A percentile compares a stretch with the other conserved stretches of the same genome.
Conservation (phyloP, 345 rosid genomes). For the Hibiscus tridactylites region DNA sequence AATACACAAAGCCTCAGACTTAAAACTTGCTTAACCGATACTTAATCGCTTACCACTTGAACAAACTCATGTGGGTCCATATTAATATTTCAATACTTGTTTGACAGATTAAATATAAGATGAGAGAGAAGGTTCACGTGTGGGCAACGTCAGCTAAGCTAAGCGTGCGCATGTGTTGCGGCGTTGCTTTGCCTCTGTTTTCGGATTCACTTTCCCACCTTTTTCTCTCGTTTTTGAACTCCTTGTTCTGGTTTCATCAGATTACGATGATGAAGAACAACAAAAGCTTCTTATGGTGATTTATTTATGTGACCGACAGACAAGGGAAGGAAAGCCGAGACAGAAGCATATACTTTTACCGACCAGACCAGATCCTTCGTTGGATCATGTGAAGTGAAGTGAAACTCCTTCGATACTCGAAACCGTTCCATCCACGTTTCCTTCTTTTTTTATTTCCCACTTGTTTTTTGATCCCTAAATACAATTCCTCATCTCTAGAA, state of each 20-base stretch:
- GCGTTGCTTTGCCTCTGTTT: conserved; percentile 19
- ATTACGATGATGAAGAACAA: too few relatives aligned
- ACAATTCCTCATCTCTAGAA: background rate
- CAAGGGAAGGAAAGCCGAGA: background rate
- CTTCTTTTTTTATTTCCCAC: background rate
- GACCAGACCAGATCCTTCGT: conserved; percentile 11
- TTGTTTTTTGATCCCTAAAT: background rate
- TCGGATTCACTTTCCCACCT: background rate
- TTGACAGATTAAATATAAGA: too few relatives aligned
- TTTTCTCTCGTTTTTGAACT: background rate
- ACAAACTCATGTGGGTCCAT: too few relatives aligned
- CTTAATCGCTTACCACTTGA: too few relatives aligned
- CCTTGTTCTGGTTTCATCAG: too few relatives aligned
- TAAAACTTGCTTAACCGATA: too few relatives aligned
- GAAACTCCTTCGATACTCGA: background rate
- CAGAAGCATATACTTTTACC: background rate
- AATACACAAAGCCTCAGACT: too few relatives aligned
- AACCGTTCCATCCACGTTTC: conserved; percentile 12
- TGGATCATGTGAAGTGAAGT: conserved; percentile 11
- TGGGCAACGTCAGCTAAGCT: conserved; percentile 26
- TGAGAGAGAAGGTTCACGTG: conserved; percentile 26
- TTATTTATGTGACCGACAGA: background rate
- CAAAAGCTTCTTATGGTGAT: too few relatives aligned
- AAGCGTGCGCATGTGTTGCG: conserved; percentile 29
- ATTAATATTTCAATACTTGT: too few relatives aligned